A percentile compares a stretch with the other conserved stretches of the same genome.
These are phyloP conservation scores for Arabis hirsuta DNA, from an alignment of 345 rosid species.

Conservation along the genomic window DNA sequence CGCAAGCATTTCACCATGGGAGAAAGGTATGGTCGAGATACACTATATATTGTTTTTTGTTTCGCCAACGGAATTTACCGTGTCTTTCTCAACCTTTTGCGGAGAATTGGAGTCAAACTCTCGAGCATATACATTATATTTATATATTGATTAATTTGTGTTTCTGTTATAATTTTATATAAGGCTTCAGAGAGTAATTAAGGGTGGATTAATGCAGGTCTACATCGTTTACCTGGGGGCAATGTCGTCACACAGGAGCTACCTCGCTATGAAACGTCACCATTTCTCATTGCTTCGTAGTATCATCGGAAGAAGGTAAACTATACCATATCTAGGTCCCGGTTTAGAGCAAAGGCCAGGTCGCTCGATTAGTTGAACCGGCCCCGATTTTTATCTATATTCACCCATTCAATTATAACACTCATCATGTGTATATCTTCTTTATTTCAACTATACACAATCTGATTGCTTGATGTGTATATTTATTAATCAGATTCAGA, in stretches of 20 bases:
- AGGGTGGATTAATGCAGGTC: constrained; percentile 9
- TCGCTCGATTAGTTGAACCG: no score
- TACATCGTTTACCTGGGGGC: constrained; percentile 32
- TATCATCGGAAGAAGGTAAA: constrained; percentile 21
- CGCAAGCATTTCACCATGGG: not conserved
- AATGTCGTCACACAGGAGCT: constrained; percentile 21
- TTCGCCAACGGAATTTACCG: no score
- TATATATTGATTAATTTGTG: not conserved
- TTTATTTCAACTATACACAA: not conserved
- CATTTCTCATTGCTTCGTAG: constrained; percentile 30
- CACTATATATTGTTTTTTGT: not conserved
- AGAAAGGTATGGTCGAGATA: constrained; percentile 18
- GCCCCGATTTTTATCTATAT: no score
- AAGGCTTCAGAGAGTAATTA: constrained; percentile 1
- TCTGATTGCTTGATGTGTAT: constrained; percentile 9
- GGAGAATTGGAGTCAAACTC: no score
- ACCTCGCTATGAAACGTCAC: not conserved
- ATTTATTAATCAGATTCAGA: constrained; percentile 21
- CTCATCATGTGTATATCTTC: not conserved
- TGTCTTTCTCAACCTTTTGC: no score
- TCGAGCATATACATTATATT: not conserved
- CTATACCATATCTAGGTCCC: not conserved
- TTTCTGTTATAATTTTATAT: not conserved
- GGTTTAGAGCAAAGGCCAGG: not conserved
- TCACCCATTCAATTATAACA: not conserved